A percentile compares a stretch with the other conserved stretches of the same genome.
Evolutionary conservation across 306 rosid species (phyloP).

Genomic region (Fragaria ananassa): DNA sequence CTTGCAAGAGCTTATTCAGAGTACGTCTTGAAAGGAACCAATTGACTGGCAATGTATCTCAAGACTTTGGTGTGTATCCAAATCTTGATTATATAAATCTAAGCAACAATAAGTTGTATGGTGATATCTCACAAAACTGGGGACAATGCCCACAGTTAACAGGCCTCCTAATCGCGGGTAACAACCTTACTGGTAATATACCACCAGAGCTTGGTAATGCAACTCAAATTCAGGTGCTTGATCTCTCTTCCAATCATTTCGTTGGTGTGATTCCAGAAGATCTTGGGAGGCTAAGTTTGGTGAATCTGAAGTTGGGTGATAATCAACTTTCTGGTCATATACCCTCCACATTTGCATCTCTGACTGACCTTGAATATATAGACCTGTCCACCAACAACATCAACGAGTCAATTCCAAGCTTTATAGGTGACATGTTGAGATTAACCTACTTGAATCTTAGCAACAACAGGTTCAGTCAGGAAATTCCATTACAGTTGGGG

Average conservation of each 20-base stretch:
- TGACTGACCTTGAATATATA: neutral
- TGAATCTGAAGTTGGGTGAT: neutral
- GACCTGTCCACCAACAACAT: conserved; percentile 15
- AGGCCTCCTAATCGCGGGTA: neutral
- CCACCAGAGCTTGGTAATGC: conserved; percentile 1
- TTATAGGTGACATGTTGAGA: neutral
- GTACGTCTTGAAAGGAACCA: conserved; percentile 6
- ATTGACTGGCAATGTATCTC: neutral
- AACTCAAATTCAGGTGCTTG: neutral
- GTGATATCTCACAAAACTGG: conserved; percentile 4
- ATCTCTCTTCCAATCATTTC: conserved; percentile 6
- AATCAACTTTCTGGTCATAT: conserved; percentile 12
- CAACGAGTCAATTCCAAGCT: neutral
- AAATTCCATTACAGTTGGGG: conserved; percentile 16
- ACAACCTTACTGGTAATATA: conserved; percentile 1
- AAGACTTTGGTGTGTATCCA: conserved; percentile 15
- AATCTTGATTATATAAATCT: conserved; percentile 5
- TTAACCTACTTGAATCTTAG: conserved; percentile 11
- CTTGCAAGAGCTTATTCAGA: conserved; percentile 7
- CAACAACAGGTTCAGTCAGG: conserved; percentile 5
- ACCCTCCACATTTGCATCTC: neutral
- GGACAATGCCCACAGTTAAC: neutral
- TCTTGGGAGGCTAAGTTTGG: conserved; percentile 5
- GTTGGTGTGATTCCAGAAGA: conserved; percentile 6
- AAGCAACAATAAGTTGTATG: neutral